Conservation (phyloP, 1,284 basidiomycete genomes). For the Farysia itapuensis region DNA sequence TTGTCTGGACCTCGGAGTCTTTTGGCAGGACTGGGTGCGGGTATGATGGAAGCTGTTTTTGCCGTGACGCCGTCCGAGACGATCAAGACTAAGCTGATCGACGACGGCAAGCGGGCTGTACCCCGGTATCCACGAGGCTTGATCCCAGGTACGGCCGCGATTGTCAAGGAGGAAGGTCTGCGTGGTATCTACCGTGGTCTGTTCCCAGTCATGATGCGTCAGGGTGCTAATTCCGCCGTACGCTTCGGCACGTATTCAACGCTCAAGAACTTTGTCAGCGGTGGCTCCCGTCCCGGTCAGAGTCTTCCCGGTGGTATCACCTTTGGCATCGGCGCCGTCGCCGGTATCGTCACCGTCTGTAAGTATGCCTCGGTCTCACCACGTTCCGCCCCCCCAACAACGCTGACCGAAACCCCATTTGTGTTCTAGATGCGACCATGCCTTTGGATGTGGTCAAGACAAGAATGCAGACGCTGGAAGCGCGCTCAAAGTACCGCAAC, state of each 20-base stretch:
- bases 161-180: constrained; percentile 79
- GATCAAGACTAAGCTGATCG: constrained; percentile 99
- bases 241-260: constrained; percentile 95
- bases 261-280: constrained; percentile 79
- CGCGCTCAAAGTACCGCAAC: constrained; percentile 79
- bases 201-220: constrained; percentile 94
- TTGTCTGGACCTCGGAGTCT: constrained; percentile 23
- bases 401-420: no score
- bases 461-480: constrained; percentile 90
- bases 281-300: constrained; percentile 78
- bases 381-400: neutral
- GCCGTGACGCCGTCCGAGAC: constrained; percentile 97
- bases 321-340: constrained; percentile 88
- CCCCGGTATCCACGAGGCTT: constrained; percentile 82
- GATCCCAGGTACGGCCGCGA: constrained; percentile 78
- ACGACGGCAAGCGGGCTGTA: constrained; percentile 80
- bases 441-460: constrained; percentile 77
- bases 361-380: constrained; percentile 34
- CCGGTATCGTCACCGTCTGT: constrained; percentile 93
- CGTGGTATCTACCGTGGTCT: constrained; percentile 83
- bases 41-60: constrained; percentile 88
- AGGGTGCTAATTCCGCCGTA: constrained; percentile 94
- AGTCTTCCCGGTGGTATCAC: constrained; percentile 83
- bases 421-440: constrained; percentile 5
- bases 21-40: constrained; percentile 86